Percentiles rank a stretch among this genome's conserved stretches.
Evolutionary conservation across 2,329 filamentous ascomycete species (phyloP).

Genomic region (Colletotrichum lini): DNA sequence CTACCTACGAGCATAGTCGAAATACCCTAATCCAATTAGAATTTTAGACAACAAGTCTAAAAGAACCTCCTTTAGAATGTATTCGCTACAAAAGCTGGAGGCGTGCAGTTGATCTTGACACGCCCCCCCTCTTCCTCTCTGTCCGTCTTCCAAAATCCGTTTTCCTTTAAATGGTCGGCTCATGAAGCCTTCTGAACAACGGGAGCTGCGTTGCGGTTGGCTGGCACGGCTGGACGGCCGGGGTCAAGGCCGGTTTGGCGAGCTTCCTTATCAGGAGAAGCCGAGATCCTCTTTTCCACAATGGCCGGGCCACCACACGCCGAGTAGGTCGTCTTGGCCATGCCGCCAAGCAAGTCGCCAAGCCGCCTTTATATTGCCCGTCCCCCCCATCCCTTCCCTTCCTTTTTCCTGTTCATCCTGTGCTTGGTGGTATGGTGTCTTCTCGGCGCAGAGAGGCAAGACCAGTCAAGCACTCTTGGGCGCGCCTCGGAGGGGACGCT

Average conservation of each 20-base stretch:
- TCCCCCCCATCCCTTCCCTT: neutral
- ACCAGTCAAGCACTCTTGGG: conserved; percentile 33
- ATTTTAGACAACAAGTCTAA: no score
- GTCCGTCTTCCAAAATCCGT: no score
- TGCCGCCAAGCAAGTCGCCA: conserved; percentile 31
- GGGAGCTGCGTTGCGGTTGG: conserved; percentile 14
- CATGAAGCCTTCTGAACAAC: conserved; percentile 4
- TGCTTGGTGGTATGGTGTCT: no score
- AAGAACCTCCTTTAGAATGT: no score
- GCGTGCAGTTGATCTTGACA: no score
- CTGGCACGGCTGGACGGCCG: neutral
- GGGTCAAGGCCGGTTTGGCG: neutral
- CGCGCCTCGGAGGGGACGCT: neutral
- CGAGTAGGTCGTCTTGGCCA: conserved; percentile 26
- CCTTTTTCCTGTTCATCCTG: neutral
- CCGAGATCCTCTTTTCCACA: conserved; percentile 1
- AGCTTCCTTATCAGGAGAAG: conserved; percentile 32
- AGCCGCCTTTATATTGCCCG: conserved; percentile 27
- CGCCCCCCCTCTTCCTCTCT: no score
- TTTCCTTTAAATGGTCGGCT: neutral
- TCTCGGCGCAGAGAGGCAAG: conserved; percentile 31
- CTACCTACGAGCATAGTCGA: no score
- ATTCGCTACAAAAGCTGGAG: no score
- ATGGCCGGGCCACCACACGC: conserved; percentile 26
- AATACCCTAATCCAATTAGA: no score